Base-by-base conservation (phyloP, 768 basidiomycete genomes). In the Boletus edulis region DNA sequence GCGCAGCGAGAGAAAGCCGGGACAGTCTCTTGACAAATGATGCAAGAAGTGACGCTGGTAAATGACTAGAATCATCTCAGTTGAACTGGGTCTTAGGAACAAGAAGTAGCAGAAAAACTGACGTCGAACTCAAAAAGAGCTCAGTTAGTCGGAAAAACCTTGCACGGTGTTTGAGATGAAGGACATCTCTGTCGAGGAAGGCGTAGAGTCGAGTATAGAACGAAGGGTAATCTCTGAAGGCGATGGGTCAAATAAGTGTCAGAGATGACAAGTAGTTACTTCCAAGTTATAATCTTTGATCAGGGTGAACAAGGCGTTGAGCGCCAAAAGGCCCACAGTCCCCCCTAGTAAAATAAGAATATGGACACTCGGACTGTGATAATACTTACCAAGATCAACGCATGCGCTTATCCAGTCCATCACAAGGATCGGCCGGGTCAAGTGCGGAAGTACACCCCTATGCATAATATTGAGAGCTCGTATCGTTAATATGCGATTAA, bases 221-320 rank as follows among this genome's bases (percentile, higher is more conserved):
- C 12, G 86, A 87, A 3, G 97, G 95, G 65, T 96, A 98, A 64
- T 99, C 97, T 11, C 96, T 98, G 64, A 42, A 50, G 49, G 42
- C 29, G 50, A 43, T 8, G 52, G 5, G 45, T 38, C 49, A 63
- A 44, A 49, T 37, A 44, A 52, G 27, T 14, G 17, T 22, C 32
- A n/a, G 10, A 29, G 15, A 29, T 13, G 46, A 58, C 24, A 27
- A 24, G 40, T 22, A 4, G 34, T 12, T 27, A 78, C 91, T 67
- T 65, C 92, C 95, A 99, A 78, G 62, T 97, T 97, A 67, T 97
- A 94, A 49, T 94, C 86, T 55, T 82, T 89, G 73, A 98, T 98
- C 56, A 99, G 77, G 13, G 87, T 81, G 66, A 94, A 98, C 47
- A 99, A 72, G 1, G 91, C 88, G 62, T 98, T 98, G 60, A 99